A percentile compares a stretch with the other conserved stretches of the same genome.
Conservation (phyloP, 257 asterid species). For the Jasminum sambac region DNA sequence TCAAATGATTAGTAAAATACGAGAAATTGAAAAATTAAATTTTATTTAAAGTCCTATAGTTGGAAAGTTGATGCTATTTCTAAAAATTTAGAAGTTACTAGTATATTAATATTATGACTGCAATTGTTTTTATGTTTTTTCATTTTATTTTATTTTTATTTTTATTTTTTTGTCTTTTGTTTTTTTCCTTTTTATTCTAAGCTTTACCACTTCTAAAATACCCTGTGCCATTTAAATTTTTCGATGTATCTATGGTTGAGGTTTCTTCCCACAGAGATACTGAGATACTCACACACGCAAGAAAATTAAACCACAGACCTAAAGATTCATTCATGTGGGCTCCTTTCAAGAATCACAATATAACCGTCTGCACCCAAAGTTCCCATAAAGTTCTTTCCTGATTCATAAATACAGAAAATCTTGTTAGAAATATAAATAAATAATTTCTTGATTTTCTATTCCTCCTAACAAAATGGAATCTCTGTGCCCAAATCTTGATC, state of each 20-base stretch:
- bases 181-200: too few species aligned
- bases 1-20: too few species aligned
- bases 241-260: not conserved
- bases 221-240: not conserved
- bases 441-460: not conserved
- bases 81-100: too few species aligned
- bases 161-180: too few species aligned
- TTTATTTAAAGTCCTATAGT: too few species aligned
- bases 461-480: conserved; percentile 52
- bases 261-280: conserved; percentile 27
- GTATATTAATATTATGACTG: too few species aligned
- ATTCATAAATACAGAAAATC: not conserved
- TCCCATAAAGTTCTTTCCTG: not conserved
- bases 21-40: too few species aligned
- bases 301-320: conserved; percentile 54
- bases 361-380: not conserved
- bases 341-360: conserved; percentile 19
- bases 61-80: too few species aligned
- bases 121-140: too few species aligned
- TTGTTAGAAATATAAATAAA: not conserved
- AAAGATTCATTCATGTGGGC: conserved; percentile 63
- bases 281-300: conserved; percentile 55
- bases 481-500: conserved; percentile 51
- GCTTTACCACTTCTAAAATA: not conserved
- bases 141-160: too few species aligned